Conservation (phyloP, 129 eudicot species). For the Pulicaria dysenterica region DNA sequence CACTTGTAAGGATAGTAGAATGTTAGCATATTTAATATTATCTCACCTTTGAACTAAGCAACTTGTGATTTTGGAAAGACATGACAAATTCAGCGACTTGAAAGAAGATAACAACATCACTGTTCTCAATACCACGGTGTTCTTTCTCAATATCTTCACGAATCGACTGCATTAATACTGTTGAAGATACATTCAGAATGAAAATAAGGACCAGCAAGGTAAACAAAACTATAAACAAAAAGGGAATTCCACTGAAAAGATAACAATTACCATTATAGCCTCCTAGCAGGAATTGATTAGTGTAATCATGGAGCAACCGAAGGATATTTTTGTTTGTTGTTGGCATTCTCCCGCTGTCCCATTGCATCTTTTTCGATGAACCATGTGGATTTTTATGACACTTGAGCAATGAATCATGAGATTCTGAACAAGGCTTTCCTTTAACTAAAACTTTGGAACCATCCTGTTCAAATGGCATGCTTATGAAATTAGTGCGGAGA, state of each 20-base stretch:
- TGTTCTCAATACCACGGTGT: constrained; percentile 70
- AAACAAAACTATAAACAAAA: constrained; percentile 2
- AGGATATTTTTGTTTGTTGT: constrained; percentile 60
- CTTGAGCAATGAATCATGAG: constrained; percentile 56
- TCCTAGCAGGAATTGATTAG: constrained; percentile 69
- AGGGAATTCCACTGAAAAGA: background rate
- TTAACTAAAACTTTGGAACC: constrained; percentile 80
- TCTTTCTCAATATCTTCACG: constrained; percentile 91
- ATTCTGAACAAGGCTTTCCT: constrained; percentile 73
- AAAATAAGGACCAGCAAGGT: constrained; percentile 28
- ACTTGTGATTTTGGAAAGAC: constrained; percentile 77
- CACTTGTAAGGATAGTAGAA: background rate
- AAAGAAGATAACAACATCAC: constrained; percentile 73
- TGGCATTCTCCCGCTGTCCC: constrained; percentile 70
- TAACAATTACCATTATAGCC: constrained; percentile 79
- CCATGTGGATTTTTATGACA: constrained; percentile 56
- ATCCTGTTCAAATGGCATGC: constrained; percentile 55
- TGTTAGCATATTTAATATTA: constrained; percentile 3
- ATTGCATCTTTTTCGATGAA: constrained; percentile 66
- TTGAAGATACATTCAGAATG: constrained; percentile 18
- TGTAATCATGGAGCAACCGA: constrained; percentile 59
- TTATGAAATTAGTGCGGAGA: constrained; percentile 13
- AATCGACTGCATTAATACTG: constrained; percentile 91
- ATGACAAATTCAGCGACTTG: constrained; percentile 82
- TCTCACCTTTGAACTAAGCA: constrained; percentile 54